phyloP scores from a whole-genome alignment of 2,329 filamentous ascomycete genomes.

The Hortaea sp. region DNA sequence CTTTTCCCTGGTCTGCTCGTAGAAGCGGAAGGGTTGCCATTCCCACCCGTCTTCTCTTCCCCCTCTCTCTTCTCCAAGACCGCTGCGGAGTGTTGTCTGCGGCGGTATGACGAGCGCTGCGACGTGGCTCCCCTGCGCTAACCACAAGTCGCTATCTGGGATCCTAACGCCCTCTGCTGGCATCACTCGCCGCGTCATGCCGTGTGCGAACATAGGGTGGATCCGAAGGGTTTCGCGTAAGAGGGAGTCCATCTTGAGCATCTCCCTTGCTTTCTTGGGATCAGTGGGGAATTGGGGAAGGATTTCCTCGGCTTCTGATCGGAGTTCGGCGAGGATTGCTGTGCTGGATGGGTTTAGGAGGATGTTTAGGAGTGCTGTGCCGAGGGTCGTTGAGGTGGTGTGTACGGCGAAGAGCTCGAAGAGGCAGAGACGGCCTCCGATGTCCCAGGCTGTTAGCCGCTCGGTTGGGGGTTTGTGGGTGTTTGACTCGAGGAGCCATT shows the following conservation, averaged over 20 bases:
- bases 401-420: conserved; percentile 6
- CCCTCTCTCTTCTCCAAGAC: too few relatives aligned
- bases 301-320: conserved; percentile 3
- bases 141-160: conserved; percentile 8
- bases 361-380: background rate
- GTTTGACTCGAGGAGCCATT: conserved; percentile 5
- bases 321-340: conserved; percentile 4
- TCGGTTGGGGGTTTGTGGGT: conserved; percentile 1
- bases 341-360: background rate
- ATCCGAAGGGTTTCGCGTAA: conserved; percentile 12
- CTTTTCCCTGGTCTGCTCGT: too few relatives aligned
- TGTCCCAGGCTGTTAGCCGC: background rate
- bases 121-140: conserved; percentile 6
- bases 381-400: conserved; percentile 4
- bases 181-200: conserved; percentile 11
- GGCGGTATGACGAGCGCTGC: background rate
- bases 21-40: background rate
- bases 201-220: conserved; percentile 10
- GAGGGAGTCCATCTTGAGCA: conserved; percentile 11
- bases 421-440: conserved; percentile 4
- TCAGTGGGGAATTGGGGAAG: background rate
- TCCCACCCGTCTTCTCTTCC: background rate
- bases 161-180: conserved; percentile 10
- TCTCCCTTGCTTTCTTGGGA: conserved; percentile 4
- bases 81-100: background rate